phyloP scores from a whole-genome alignment of 176 grass and related monocot species.

The Aechmea fasciata region DNA sequence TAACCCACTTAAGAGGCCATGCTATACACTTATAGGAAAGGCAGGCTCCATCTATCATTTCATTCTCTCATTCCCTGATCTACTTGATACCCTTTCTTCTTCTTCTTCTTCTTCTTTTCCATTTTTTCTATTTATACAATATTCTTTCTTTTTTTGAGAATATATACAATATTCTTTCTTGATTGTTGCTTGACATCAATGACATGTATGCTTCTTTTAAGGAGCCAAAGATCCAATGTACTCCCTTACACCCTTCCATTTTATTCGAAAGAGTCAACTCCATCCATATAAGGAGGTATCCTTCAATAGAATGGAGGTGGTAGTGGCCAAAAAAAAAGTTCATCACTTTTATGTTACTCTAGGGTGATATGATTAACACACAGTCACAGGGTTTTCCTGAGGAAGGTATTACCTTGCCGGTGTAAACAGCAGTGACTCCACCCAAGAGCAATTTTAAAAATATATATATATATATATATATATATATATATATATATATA shows the following conservation, averaged over 20 bases:
- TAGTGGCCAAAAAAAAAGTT: background rate
- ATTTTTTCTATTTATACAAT: background rate
- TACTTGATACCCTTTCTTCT: no score
- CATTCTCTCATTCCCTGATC: background rate
- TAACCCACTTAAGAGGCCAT: background rate
- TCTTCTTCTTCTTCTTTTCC: no score
- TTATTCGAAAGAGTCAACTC: background rate
- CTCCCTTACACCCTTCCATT: no score
- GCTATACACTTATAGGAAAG: slow-evolving; percentile 1
- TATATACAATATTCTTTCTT: background rate
- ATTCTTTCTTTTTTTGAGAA: background rate
- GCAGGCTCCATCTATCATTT: background rate
- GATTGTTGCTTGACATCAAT: background rate
- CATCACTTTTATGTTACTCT: background rate
- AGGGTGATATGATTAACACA: background rate
- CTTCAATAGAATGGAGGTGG: background rate
- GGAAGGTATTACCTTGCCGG: background rate
- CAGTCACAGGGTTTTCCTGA: background rate
- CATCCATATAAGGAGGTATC: background rate
- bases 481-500: no score
- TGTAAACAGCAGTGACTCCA: background rate
- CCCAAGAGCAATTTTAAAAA: background rate
- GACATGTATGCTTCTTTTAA: background rate
- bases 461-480: no score
- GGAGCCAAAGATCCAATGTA: background rate